Evolutionary conservation across 2,329 filamentous ascomycete genomes (phyloP).

Genomic region (Apiospora kogelbergensis): DNA sequence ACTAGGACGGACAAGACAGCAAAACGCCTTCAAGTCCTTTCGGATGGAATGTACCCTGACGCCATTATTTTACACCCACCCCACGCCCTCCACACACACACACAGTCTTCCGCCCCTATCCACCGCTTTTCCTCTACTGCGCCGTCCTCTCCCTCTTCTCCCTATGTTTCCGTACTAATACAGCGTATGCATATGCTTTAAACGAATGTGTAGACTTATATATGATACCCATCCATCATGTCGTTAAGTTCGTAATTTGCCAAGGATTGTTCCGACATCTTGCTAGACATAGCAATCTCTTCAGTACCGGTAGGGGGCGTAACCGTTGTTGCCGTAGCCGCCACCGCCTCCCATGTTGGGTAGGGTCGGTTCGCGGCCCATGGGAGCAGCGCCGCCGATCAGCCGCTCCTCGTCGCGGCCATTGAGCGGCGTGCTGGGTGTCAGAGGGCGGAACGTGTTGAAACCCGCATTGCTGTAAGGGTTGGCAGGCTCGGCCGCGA

Average conservation of each 20-base stretch:
- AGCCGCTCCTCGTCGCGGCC: slow-evolving; percentile 37
- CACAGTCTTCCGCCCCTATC: neutral
- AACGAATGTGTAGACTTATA: slow-evolving; percentile 3
- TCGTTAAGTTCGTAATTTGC: neutral
- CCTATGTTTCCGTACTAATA: neutral
- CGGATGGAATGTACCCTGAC: neutral
- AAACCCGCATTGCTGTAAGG: slow-evolving; percentile 21
- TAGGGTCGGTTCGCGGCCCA: slow-evolving; percentile 37
- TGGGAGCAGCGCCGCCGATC: slow-evolving; percentile 39
- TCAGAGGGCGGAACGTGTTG: slow-evolving; percentile 34
- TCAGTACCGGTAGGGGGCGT: neutral
- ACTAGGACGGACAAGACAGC: neutral
- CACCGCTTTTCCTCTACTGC: neutral
- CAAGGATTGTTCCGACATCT: neutral
- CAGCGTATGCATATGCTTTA: neutral
- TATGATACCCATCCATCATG: slow-evolving; percentile 3
- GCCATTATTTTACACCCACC: neutral
- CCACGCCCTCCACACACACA: neutral
- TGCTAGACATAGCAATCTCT: neutral
- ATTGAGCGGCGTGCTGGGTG: slow-evolving; percentile 30
- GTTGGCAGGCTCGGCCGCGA: slow-evolving; percentile 24
- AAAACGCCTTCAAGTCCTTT: neutral
- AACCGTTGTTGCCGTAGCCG: slow-evolving; percentile 3
- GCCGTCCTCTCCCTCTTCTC: neutral
- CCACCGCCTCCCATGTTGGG: slow-evolving; percentile 27